Base-by-base conservation (phyloP, 31 red algal genomes). In the Asparagopsis taxiformis region DNA sequence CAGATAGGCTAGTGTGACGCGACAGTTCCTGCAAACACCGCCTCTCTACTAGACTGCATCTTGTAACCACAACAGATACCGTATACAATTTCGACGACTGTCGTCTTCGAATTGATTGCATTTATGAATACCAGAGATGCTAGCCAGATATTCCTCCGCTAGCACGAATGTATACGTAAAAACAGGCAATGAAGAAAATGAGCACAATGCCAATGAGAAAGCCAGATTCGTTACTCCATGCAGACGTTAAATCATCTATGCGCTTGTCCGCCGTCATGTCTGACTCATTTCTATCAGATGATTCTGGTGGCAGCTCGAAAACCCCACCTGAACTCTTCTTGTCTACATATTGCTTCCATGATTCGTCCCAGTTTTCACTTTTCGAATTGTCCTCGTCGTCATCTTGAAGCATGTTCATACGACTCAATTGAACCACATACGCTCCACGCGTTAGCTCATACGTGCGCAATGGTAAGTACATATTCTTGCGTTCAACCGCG, bases 181-280 rank as follows among this genome's bases (percentile, higher is more conserved):
- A 86, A 13, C 53, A 31, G 19, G 72, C 84, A 31, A 88, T 77
- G 15, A 88, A 25, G 16, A 52, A 31, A 32, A 88, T 78, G 13
- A 37, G 48, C 16, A 31, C 73, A 55, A 71, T 79, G 2, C 56
- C 81, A 19, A 68, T 6, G 11, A 85, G 70, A 55, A 69, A 85
- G 0, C 81, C 81, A 16, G 48, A 72, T 41, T 85, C 81, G 30
- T 68, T 75, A 19, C 44, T 56, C 81, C 81, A 85, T 19, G 62
- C 51, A 25, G 59, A 65, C 7, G 81, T 85, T 7, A 85, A 23
- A 43, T 66, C 26, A 21, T 85, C 70, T 13, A 66, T 53, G 5
- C 70, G 43, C 52, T 75, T 24, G 58, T 84, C 79, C n/a, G 32
- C 67, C 29, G n/a, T 23, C 22, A 67, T 32, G 1, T 60, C 41